Percentiles rank a stretch among this genome's conserved stretches.
These are phyloP conservation scores for Actinidia chinensis DNA, from an alignment of 179 eudicot genomes.

Conservation along the genomic window DNA sequence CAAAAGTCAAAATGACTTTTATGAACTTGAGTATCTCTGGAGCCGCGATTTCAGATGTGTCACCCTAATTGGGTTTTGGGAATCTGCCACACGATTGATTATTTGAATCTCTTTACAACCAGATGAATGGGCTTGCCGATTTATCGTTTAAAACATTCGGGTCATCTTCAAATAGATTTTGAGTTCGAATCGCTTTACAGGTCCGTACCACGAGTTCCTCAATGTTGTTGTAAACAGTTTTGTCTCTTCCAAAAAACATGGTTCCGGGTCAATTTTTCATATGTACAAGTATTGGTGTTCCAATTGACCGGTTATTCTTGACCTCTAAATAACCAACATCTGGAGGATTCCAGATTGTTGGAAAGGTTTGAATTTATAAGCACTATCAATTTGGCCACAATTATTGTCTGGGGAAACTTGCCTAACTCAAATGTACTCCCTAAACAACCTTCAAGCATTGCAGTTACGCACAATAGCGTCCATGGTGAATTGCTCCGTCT, in stretches of 20 bases:
- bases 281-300: background rate
- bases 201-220: background rate
- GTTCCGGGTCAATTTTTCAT: background rate
- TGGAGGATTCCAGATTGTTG: constrained; percentile 12
- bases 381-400: background rate
- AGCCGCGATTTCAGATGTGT: background rate
- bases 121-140: background rate
- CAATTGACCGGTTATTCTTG: background rate
- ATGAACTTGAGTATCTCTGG: background rate
- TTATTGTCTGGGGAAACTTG: background rate
- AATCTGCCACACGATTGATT: background rate
- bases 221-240: background rate
- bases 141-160: too few relatives aligned
- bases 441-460: background rate
- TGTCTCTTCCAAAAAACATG: background rate
- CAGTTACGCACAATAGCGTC: background rate
- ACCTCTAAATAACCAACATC: background rate
- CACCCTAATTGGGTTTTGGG: constrained; percentile 8
- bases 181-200: background rate
- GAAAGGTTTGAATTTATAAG: background rate
- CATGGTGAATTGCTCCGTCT: background rate
- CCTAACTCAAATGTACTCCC: constrained; percentile 3
- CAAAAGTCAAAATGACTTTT: background rate
- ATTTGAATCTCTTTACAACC: constrained; percentile 3
- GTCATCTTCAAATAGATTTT: fast-evolving